Conservation (phyloP, 768 basidiomycete genomes). For the Cystofilobasidium macerans region DNA sequence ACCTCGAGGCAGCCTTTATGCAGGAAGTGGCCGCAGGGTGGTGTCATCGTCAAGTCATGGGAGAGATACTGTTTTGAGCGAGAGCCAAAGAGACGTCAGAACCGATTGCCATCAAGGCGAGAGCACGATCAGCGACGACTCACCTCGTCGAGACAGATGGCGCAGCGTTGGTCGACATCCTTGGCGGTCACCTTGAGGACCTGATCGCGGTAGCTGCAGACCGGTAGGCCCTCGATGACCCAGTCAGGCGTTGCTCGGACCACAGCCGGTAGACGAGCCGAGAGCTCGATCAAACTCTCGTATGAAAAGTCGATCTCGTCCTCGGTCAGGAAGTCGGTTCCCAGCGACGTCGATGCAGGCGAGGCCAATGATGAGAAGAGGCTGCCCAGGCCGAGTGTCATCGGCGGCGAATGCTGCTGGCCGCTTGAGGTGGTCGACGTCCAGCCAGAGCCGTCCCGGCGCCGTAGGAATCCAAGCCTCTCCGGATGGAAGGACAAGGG, state of each 20-base stretch:
- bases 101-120: too few relatives aligned
- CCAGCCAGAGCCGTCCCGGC: background rate
- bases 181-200: background rate
- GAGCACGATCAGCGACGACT: background rate
- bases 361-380: background rate
- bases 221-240: background rate
- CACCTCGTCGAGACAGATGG: background rate
- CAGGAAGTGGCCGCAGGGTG: constrained; percentile 1
- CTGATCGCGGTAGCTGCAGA: background rate
- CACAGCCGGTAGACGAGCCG: background rate
- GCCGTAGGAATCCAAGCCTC: too few relatives aligned
- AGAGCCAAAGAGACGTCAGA: background rate
- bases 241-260: background rate
- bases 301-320: constrained; percentile 2
- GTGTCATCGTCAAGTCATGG: background rate
- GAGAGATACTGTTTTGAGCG: background rate
- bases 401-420: too few relatives aligned
- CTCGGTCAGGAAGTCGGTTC: background rate
- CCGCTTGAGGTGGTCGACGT: background rate
- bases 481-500: too few relatives aligned
- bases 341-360: background rate
- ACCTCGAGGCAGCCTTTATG: constrained; percentile 4
- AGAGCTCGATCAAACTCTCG: background rate
- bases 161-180: background rate
- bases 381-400: background rate